Evolutionary conservation across 768 basidiomycete species (phyloP).

Genomic region (Leccinum imitatum): DNA sequence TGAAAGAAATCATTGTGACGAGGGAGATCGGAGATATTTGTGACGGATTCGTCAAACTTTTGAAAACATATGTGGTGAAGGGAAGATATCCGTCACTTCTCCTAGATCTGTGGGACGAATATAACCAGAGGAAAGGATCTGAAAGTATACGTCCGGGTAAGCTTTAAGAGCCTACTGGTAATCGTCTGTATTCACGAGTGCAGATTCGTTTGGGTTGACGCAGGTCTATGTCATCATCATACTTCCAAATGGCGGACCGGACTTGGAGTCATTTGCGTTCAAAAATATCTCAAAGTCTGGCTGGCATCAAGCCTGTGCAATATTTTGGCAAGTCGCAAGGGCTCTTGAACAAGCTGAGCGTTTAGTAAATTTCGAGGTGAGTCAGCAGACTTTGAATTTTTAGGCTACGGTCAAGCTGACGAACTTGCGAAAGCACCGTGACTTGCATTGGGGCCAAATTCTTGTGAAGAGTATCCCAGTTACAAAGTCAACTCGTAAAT

Average conservation of each 20-base stretch:
- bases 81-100: constrained; percentile 82
- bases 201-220: constrained; percentile 71
- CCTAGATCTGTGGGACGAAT: constrained; percentile 86
- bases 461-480: constrained; percentile 62
- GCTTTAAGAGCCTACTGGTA: constrained; percentile 15
- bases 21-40: constrained; percentile 74
- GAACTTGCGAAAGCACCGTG: constrained; percentile 72
- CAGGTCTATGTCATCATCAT: constrained; percentile 91
- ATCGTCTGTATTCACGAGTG: constrained; percentile 9
- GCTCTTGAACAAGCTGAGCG: constrained; percentile 79
- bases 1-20: constrained; percentile 80
- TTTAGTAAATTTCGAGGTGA: constrained; percentile 83
- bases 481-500: constrained; percentile 36
- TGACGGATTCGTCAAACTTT: constrained; percentile 74
- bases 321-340: constrained; percentile 89
- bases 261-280: constrained; percentile 86
- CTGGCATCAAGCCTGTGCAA: constrained; percentile 86
- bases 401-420: constrained; percentile 1
- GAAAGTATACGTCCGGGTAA: constrained; percentile 85
- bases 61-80: constrained; percentile 82
- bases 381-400: constrained; percentile 17
- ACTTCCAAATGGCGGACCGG: constrained; percentile 85
- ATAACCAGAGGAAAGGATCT: constrained; percentile 68
- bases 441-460: constrained; percentile 98
- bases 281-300: constrained; percentile 49